Conservation (phyloP, 2,329 filamentous ascomycete genomes). For the Claviceps sp. region DNA sequence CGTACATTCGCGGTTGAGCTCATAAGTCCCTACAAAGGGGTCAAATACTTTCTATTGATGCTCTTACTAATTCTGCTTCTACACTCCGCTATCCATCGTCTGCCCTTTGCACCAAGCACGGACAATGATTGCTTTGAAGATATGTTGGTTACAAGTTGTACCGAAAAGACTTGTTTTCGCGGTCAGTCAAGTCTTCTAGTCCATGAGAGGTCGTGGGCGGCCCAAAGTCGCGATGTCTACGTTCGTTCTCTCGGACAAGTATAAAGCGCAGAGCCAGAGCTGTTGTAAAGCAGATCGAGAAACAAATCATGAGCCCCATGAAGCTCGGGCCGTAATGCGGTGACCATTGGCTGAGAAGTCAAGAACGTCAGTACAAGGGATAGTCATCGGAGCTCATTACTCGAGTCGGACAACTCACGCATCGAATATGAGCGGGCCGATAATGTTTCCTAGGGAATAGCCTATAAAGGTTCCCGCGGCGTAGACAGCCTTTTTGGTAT, state of each 20-base stretch:
- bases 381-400: not conserved
- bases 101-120: not conserved
- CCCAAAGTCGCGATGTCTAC: slow-evolving; percentile 17
- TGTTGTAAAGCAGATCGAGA: slow-evolving; percentile 17
- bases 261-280: slow-evolving; percentile 17
- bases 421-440: slow-evolving; percentile 20
- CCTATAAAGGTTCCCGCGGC: slow-evolving; percentile 16
- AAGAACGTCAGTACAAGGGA: not conserved
- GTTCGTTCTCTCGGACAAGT: slow-evolving; percentile 16
- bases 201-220: slow-evolving; percentile 19
- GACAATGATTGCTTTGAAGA: not conserved
- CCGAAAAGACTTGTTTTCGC: slow-evolving; percentile 11
- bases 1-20: too few species aligned
- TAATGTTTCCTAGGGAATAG: slow-evolving; percentile 21
- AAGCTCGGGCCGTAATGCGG: slow-evolving; percentile 18
- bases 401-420: slow-evolving; percentile 9
- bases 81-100: not conserved
- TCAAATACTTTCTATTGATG: not conserved
- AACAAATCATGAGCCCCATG: slow-evolving; percentile 19
- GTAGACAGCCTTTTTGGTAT: slow-evolving; percentile 17
- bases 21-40: not conserved
- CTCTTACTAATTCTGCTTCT: not conserved
- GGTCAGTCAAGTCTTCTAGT: slow-evolving; percentile 26
- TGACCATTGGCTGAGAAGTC: slow-evolving; percentile 12
- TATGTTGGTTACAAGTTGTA: slow-evolving; percentile 6